phyloP scores from a whole-genome alignment of 441 rosid species.

The Euphorbia schlechtendalii region DNA sequence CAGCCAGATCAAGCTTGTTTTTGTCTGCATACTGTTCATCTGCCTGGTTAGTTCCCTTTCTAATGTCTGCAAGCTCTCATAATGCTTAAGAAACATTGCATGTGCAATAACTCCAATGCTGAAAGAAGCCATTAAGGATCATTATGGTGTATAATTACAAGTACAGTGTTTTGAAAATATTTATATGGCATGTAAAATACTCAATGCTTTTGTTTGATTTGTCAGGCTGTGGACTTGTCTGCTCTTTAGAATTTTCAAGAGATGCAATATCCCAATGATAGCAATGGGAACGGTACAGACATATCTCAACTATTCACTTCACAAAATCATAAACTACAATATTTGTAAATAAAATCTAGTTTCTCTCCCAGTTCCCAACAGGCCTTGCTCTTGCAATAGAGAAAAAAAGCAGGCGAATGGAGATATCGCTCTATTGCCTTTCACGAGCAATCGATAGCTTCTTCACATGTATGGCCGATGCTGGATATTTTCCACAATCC shows the following conservation, averaged over 20 bases:
- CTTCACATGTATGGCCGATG: constrained; percentile 62
- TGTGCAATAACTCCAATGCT: no score
- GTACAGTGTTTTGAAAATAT: not conserved
- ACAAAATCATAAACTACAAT: not conserved
- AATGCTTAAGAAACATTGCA: no score
- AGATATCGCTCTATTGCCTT: constrained; percentile 88
- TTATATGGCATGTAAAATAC: not conserved
- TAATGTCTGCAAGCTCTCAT: no score
- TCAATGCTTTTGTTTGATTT: constrained; percentile 13
- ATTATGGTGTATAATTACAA: not conserved
- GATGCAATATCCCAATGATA: constrained; percentile 65
- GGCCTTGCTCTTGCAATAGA: constrained; percentile 83
- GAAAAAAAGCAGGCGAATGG: constrained; percentile 90
- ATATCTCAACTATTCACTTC: not conserved
- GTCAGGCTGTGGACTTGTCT: constrained; percentile 83
- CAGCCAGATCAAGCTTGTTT: constrained; percentile 91
- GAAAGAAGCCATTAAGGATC: no score
- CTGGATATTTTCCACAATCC: constrained; percentile 51
- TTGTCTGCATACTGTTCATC: constrained; percentile 82
- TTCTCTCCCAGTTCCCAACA: constrained; percentile 61
- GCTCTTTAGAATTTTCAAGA: constrained; percentile 64
- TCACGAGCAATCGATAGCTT: constrained; percentile 90
- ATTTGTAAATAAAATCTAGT: not conserved
- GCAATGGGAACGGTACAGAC: constrained; percentile 64
- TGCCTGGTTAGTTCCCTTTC: constrained; percentile 57